Evolutionary conservation across 306 rosid genomes (phyloP), one percentile per base, ranked within the genome.

Genomic region (Senna siamea): DNA sequence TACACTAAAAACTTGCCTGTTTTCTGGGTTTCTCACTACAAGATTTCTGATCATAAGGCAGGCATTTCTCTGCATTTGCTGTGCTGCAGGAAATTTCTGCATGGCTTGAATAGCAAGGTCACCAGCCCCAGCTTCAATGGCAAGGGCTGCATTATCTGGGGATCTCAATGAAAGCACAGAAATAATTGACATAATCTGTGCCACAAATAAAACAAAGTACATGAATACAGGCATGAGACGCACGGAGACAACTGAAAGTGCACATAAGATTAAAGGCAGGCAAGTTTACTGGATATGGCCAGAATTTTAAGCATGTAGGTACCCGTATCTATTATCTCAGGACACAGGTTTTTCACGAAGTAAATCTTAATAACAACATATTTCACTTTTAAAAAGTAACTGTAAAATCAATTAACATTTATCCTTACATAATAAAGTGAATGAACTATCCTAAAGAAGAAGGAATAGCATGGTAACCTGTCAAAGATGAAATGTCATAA

Each of bases 21-120:
- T 92, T 70, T 87, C 97, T 17, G 84, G 85, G 81, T 90, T 91
- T 74, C 99, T 84, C 19, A 70, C 97, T 37, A 57, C 97, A 10
- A 92, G 93, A 81, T 92, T 94, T 69, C 99, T 89, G 76, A 94
- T 92, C 99, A 94, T 91, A 70, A 87, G 84, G 69, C 97, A 94
- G 5, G 92, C 89, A 55, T 83, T 87, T 74, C 90, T 89, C 80
- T 92, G 99, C 97, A 94, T 72, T 80, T 71, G 96, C 70, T 85
- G 90, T n/a, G 97, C 96, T 1, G 82, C 72, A 19, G 96, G 92
- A 73, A 85, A 92, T 47, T 86, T 87, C 77, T 92, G 81, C 99
- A 94, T 94, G 38, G 97, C 85, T 78, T 89, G 97, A 66, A 92
- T 82, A 7, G 95, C 97, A 70, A 89, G 92, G 79, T 92, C 99